These are phyloP conservation scores for Verticillium albo-atrum DNA, from an alignment of 2,329 filamentous ascomycete species.

Conservation along the genomic window DNA sequence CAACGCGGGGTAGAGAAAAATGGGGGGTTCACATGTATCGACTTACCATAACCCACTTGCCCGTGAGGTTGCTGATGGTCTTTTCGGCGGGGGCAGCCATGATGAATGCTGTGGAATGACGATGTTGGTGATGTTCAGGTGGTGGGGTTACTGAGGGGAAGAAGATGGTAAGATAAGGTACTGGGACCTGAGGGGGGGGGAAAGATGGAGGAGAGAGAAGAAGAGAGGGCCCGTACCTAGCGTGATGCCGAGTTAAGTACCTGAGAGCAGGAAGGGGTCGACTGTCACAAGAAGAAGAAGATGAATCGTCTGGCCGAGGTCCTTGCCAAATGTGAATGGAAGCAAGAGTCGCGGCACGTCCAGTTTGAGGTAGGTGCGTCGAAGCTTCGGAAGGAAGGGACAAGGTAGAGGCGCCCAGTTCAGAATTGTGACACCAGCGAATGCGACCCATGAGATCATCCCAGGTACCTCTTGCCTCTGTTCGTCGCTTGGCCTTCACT, in stretches of 20 bases:
- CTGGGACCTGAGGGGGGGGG: background rate
- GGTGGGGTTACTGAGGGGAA: background rate
- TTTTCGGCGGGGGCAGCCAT: conserved; percentile 71
- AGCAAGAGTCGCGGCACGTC: background rate
- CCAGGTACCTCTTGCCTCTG: background rate
- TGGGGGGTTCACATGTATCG: background rate
- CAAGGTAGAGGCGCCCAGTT: background rate
- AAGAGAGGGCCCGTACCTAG: background rate
- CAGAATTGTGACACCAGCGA: background rate
- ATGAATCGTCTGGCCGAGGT: background rate
- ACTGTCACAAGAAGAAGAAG: background rate
- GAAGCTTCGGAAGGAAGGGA: background rate
- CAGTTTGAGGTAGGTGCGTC: background rate
- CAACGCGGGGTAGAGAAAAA: background rate
- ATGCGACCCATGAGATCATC: background rate
- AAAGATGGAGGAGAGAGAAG: conserved; percentile 1
- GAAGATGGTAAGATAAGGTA: background rate
- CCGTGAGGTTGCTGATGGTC: conserved; percentile 63
- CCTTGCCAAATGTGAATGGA: background rate
- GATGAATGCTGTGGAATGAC: conserved; percentile 18
- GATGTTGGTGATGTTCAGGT: background rate
- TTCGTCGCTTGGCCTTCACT: background rate
- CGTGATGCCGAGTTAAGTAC: background rate
- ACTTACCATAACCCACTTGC: conserved; percentile 66
- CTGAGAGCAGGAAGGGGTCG: background rate